phyloP scores from a whole-genome alignment of 2,329 filamentous ascomycete genomes.

The Coleophoma crateriformis region DNA sequence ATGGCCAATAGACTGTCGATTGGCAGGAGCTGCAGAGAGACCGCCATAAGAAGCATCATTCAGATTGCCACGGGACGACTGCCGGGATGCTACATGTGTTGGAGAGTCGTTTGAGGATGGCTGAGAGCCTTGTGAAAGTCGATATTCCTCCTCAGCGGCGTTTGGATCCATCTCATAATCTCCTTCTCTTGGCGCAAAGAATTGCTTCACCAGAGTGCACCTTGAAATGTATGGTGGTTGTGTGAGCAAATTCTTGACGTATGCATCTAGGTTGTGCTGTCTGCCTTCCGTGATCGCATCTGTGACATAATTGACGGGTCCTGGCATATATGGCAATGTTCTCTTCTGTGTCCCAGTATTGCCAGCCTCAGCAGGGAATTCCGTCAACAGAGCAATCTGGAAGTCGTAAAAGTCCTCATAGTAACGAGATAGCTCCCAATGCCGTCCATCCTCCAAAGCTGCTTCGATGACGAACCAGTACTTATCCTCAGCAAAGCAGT shows the following conservation, averaged over 20 bases:
- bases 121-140: constrained; percentile 66
- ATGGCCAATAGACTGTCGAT: constrained; percentile 10
- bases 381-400: constrained; percentile 89
- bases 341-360: constrained; percentile 75
- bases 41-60: constrained; percentile 51
- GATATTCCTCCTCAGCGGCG: constrained; percentile 61
- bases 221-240: constrained; percentile 81
- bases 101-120: constrained; percentile 61
- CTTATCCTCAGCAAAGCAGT: constrained; percentile 94
- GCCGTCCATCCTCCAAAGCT: constrained; percentile 79
- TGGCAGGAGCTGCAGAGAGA: constrained; percentile 43
- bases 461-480: constrained; percentile 99
- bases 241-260: constrained; percentile 84
- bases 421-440: constrained; percentile 90
- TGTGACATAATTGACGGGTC: constrained; percentile 96
- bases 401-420: constrained; percentile 99
- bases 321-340: constrained; percentile 93
- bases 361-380: constrained; percentile 88
- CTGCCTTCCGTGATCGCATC: constrained; percentile 93
- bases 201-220: constrained; percentile 78
- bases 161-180: constrained; percentile 88
- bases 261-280: constrained; percentile 87
- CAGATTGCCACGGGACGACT: constrained; percentile 60
- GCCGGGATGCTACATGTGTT: constrained; percentile 53
- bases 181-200: constrained; percentile 84